phyloP scores from a whole-genome alignment of 768 basidiomycete genomes.

The Mycena epipterygia region DNA sequence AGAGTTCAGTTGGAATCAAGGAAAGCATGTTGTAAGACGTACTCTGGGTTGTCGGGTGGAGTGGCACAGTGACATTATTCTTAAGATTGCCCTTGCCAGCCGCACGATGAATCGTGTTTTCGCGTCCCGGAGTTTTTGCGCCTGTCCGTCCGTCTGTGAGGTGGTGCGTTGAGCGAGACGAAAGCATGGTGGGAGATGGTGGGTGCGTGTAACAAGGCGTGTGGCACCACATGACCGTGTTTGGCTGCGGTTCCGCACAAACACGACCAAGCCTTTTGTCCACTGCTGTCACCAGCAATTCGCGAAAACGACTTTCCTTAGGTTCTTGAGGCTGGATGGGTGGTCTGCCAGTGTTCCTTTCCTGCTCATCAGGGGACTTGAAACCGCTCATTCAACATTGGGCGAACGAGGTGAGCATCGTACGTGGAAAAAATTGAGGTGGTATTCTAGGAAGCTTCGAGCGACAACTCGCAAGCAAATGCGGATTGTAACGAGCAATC shows the following conservation, averaged over 20 bases:
- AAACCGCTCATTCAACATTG: too few relatives aligned
- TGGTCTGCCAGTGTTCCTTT: too few relatives aligned
- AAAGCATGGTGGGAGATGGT: conserved; percentile 16
- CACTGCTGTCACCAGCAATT: too few relatives aligned
- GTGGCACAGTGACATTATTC: conserved; percentile 5
- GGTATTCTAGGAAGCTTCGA: too few relatives aligned
- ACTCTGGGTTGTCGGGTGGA: background rate
- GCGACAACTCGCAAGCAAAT: too few relatives aligned
- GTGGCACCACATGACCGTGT: background rate
- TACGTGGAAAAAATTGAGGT: too few relatives aligned
- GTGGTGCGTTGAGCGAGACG: background rate
- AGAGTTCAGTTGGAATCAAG: background rate
- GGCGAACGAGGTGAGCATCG: too few relatives aligned
- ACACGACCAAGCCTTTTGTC: background rate
- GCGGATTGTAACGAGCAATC: too few relatives aligned
- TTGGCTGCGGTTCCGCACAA: background rate
- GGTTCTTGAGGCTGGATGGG: too few relatives aligned
- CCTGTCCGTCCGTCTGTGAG: background rate
- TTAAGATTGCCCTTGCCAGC: background rate
- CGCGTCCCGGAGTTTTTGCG: conserved; percentile 6
- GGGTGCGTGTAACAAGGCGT: background rate
- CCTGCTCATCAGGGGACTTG: too few relatives aligned
- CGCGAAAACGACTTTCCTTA: too few relatives aligned
- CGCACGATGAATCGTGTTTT: background rate
- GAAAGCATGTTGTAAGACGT: background rate